Evolutionary conservation across 306 rosid species (phyloP).

Genomic region (Casuarina cunninghamiana): DNA sequence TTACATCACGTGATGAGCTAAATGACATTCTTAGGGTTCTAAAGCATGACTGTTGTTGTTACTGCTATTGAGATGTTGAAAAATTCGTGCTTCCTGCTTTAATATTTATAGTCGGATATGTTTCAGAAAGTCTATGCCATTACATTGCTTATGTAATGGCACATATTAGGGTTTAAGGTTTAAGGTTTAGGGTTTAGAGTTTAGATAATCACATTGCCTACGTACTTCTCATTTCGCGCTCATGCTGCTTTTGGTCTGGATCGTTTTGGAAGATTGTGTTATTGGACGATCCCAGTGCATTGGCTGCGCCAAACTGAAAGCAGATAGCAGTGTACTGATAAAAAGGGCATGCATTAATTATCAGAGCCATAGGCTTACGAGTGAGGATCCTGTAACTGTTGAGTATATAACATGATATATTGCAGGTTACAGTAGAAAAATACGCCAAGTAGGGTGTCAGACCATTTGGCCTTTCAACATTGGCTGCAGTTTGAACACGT

Average conservation of each 20-base stretch:
- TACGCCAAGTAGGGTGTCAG: conserved; percentile 67
- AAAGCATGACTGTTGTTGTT: not conserved
- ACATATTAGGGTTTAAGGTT: no score
- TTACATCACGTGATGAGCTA: not conserved
- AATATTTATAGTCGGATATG: no score
- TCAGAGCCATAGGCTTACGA: conserved; percentile 61
- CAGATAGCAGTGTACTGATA: conserved; percentile 58
- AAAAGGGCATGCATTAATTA: conserved; percentile 59
- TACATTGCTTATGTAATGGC: not conserved
- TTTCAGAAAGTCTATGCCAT: not conserved
- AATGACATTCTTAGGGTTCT: not conserved
- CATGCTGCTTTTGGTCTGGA: conserved; percentile 23
- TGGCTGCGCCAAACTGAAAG: conserved; percentile 65
- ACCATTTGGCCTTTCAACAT: conserved; percentile 59
- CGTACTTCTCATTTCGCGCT: not conserved
- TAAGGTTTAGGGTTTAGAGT: no score
- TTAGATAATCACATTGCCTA: no score
- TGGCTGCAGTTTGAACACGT: conserved; percentile 54
- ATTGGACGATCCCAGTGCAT: conserved; percentile 51
- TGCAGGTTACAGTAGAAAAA: conserved; percentile 62
- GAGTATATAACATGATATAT: conserved; percentile 59
- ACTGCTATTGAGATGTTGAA: not conserved
- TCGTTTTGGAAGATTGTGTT: conserved; percentile 54
- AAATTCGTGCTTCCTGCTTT: no score
- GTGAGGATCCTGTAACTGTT: conserved; percentile 59